Base-by-base conservation (phyloP, 371 early-diverging fungal species). In the Aphelidium insulamus region DNA sequence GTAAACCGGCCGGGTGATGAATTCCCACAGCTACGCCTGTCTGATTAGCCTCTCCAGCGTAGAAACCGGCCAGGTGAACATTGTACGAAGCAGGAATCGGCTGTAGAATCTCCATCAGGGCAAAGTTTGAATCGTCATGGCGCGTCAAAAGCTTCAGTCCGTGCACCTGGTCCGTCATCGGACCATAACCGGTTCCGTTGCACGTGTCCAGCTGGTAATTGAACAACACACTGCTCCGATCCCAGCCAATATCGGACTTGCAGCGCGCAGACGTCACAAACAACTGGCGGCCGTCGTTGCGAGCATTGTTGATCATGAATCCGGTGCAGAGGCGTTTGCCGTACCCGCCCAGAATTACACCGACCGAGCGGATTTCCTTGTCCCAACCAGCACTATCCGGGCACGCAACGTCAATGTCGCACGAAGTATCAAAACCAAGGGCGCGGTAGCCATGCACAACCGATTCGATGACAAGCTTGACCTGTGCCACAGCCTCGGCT, bases 311-410 rank as follows among this genome's bases (percentile, higher is more conserved):
- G 21, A 62, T 25, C 35, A 62, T 26, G 4, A 55, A 50, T 4
- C 62, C 62, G 8, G 57, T 46, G 33, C 62, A 62, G 30, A 59
- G 59, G 30, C 51, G 49, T 37, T 59, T 53, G 22, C 60, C 60
- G 21, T 48, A 46, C 18, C 55, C 44, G 2, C 59, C 50, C 11
- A 62, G 17, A 22, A 62, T 34, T 4, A 61, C 54, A 12, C 55
- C 62, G 4, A 62, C 59, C 14, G 62, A 50, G 11, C 52, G 42
- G 15, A 49, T 47, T 37, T 57, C 55, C 12, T 57, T 43, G 0
- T 38, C 32, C 39, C 46, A 60, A 3, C 49, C 50, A 15, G 31
- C 30, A 3, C 26, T 27, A 27, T 52, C 45, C 0, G 36, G 48
- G 16, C 62, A 62, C 2, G 58, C 54, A 5, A 55, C 43, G 33